Percentiles rank a stretch among this genome's conserved stretches.
Conservation (phyloP, 23 red algal genomes). For the Pyropia haitanensis region DNA sequence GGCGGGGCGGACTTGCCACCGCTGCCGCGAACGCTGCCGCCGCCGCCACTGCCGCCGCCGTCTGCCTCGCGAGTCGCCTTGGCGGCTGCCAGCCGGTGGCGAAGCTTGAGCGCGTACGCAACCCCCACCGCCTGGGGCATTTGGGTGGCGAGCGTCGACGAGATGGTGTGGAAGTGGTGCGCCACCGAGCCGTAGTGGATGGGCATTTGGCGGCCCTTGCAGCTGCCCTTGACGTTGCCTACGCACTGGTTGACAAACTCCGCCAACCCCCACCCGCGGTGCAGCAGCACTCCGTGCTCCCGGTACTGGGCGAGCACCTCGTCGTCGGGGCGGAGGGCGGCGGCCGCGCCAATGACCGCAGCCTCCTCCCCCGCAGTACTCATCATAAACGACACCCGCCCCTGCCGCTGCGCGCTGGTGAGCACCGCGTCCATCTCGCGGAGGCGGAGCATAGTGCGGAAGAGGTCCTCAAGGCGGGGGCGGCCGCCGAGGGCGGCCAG, state of each 20-base stretch:
- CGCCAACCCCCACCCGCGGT: constrained; percentile 18
- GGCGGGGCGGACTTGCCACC: not conserved
- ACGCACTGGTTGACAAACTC: constrained; percentile 53
- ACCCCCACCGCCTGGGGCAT: constrained; percentile 50
- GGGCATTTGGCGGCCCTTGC: constrained; percentile 47
- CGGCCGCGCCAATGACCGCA: constrained; percentile 38
- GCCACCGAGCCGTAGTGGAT: constrained; percentile 48
- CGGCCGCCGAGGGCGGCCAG: not conserved
- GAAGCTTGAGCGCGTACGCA: constrained; percentile 40
- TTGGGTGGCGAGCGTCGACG: constrained; percentile 49
- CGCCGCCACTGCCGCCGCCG: too few relatives aligned
- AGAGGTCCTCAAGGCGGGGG: not conserved
- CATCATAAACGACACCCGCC: constrained; percentile 51
- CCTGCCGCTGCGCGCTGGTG: constrained; percentile 43
- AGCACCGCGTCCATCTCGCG: constrained; percentile 49
- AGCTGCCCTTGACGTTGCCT: constrained; percentile 12
- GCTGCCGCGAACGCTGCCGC: not conserved
- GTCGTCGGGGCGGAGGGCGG: constrained; percentile 41
- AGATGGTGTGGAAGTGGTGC: constrained; percentile 37
- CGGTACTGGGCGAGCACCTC: constrained; percentile 58
- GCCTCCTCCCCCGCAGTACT: constrained; percentile 59
- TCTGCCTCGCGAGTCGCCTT: too few relatives aligned
- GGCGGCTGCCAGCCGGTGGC: too few relatives aligned
- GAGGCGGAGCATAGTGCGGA: constrained; percentile 19
- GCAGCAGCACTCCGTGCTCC: constrained; percentile 55